Evolutionary conservation across 176 grass and related monocot genomes (phyloP).

Genomic region (Musa schizocarpa): DNA sequence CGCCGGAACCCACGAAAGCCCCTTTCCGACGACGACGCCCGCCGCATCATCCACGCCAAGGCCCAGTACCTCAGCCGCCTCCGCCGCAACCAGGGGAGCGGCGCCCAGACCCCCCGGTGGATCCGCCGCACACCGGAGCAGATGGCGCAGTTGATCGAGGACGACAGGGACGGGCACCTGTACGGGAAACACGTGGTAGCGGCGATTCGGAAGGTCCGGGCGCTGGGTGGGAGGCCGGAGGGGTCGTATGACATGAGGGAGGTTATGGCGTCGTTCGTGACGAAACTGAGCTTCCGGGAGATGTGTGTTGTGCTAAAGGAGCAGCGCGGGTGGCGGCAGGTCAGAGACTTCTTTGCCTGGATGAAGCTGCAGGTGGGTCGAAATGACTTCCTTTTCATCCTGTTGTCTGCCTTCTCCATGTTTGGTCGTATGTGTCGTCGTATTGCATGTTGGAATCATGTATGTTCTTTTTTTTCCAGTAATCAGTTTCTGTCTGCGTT

Average conservation of each 20-base stretch:
- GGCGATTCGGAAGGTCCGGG: constrained; percentile 55
- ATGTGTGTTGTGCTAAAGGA: constrained; percentile 93
- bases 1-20: constrained; percentile 26
- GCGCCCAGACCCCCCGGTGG: constrained; percentile 68
- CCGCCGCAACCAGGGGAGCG: constrained; percentile 61
- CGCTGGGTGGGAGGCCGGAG: constrained; percentile 33
- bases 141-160: constrained; percentile 74
- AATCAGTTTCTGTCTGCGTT: too few relatives aligned
- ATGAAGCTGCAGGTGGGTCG: constrained; percentile 74
- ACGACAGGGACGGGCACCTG: constrained; percentile 68
- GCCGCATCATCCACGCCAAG: constrained; percentile 64
- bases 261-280: constrained; percentile 71
- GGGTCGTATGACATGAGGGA: constrained; percentile 50
- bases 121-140: constrained; percentile 64
- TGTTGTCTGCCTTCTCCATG: neutral
- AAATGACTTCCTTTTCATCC: neutral
- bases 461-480: too few relatives aligned
- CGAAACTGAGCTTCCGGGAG: constrained; percentile 85
- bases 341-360: constrained; percentile 83
- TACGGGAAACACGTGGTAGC: constrained; percentile 75
- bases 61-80: constrained; percentile 57
- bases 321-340: constrained; percentile 77
- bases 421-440: neutral
- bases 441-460: neutral
- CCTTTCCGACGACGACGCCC: constrained; percentile 31